A percentile compares a stretch with the other conserved stretches of the same genome.
Evolutionary conservation across 1,139 yeast species (phyloP).

Genomic region (Pichia sorboxylosa): DNA sequence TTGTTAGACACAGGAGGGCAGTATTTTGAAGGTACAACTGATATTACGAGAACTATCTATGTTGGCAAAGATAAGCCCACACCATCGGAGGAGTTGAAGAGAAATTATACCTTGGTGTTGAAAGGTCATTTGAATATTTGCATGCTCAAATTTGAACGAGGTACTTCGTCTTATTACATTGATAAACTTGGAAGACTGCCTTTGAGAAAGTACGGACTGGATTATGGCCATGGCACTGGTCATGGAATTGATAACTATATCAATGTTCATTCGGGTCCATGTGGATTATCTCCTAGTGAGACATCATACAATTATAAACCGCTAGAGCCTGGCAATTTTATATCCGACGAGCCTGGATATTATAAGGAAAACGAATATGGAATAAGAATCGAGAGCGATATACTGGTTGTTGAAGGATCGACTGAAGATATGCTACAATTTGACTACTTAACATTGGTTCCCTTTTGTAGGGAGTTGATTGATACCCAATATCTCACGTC

Average conservation of each 20-base stretch:
- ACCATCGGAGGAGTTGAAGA: conserved; percentile 25
- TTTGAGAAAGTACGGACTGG: conserved; percentile 32
- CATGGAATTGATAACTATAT: conserved; percentile 51
- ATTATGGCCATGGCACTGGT: conserved; percentile 49
- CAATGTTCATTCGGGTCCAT: conserved; percentile 46
- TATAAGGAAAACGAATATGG: conserved; percentile 43
- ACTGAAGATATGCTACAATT: conserved; percentile 28
- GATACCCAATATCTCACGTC: conserved; percentile 28
- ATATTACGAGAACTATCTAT: conserved; percentile 42
- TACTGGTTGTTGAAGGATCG: conserved; percentile 24
- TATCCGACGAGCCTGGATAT: conserved; percentile 48
- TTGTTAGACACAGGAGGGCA: conserved; percentile 47
- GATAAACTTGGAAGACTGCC: conserved; percentile 43
- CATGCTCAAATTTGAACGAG: conserved; percentile 37
- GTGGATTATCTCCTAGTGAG: conserved; percentile 34
- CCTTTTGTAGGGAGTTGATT: conserved; percentile 39
- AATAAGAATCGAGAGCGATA: conserved; percentile 40
- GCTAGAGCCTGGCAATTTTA: conserved; percentile 34
- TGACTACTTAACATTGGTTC: conserved; percentile 42
- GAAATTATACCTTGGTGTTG: conserved; percentile 37
- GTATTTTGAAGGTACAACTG: conserved; percentile 49
- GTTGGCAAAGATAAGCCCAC: conserved; percentile 25
- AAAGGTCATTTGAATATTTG: conserved; percentile 48
- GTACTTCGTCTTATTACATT: conserved; percentile 34
- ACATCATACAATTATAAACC: conserved; percentile 23